A percentile compares a stretch with the other conserved stretches of the same genome.
Conservation (phyloP, 2,329 filamentous ascomycete species). For the Cryoendolithus antarcticus region DNA sequence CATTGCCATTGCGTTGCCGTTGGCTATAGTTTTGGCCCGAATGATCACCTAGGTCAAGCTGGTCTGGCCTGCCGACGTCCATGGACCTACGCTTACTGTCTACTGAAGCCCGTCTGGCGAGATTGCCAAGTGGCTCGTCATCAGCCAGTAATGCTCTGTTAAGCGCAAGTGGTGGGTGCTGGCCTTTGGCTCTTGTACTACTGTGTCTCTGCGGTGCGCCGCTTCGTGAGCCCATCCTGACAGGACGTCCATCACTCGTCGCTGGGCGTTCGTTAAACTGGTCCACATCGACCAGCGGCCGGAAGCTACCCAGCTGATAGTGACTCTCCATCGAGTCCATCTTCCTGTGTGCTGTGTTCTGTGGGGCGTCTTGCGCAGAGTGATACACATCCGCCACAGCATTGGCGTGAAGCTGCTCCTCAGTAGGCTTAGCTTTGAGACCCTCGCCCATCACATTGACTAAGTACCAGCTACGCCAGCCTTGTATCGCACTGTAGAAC, state of each 20-base stretch:
- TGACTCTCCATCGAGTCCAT: constrained; percentile 36
- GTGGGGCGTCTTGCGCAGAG: constrained; percentile 3
- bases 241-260: no score
- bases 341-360: constrained; percentile 5
- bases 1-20: constrained; percentile 29
- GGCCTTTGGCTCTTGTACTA: no score
- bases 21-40: constrained; percentile 40
- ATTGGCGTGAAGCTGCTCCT: background rate
- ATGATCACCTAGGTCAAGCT: constrained; percentile 36
- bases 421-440: constrained; percentile 20
- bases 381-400: background rate
- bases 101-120: constrained; percentile 6
- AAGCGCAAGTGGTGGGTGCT: no score
- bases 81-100: background rate
- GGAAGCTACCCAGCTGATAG: constrained; percentile 53
- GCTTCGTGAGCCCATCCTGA: no score
- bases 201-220: no score
- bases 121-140: constrained; percentile 24
- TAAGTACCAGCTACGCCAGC: constrained; percentile 86
- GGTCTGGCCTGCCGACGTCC: constrained; percentile 16
- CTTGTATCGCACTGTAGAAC: constrained; percentile 63
- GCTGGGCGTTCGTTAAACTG: constrained; percentile 37
- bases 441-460: constrained; percentile 56
- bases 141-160: constrained; percentile 15
- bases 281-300: constrained; percentile 53